Evolutionary conservation across 371 early-diverging fungal species (phyloP).

Genomic region (Mucor racemosus): DNA sequence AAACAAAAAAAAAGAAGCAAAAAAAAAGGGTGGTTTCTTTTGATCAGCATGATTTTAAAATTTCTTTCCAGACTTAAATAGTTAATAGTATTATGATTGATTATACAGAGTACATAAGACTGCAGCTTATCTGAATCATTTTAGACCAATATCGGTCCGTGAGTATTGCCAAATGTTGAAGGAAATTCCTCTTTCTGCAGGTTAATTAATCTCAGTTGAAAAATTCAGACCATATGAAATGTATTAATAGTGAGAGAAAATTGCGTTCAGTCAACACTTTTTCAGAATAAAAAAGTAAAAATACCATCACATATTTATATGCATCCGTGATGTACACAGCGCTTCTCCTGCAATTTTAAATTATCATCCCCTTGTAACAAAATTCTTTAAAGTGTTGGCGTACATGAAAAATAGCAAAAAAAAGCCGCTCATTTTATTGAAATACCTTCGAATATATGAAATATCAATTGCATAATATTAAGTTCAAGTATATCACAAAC

Average conservation of each 20-base stretch:
- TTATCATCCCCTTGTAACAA: neutral
- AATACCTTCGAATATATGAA: no score
- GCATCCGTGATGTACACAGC: neutral
- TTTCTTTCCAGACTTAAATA: neutral
- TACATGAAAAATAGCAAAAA: neutral
- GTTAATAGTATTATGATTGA: no score
- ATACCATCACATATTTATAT: neutral
- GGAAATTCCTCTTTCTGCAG: neutral
- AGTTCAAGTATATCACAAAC: no score
- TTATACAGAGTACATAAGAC: no score
- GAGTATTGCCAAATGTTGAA: constrained; percentile 1
- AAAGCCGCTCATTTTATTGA: no score
- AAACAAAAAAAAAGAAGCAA: neutral
- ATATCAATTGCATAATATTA: no score
- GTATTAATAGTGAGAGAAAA: neutral
- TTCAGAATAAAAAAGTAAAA: neutral
- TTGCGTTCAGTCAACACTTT: neutral
- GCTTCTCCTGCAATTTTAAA: neutral
- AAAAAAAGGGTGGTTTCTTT: neutral
- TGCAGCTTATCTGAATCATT: no score
- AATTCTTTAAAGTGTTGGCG: neutral
- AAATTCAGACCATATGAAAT: neutral
- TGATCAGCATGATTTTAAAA: neutral
- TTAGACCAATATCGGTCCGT: neutral
- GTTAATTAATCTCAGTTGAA: neutral